Percentiles rank a stretch among this genome's conserved stretches.
phyloP scores from a whole-genome alignment of 2,329 filamentous ascomycete species.

The Amylocarpus encephaloides region DNA sequence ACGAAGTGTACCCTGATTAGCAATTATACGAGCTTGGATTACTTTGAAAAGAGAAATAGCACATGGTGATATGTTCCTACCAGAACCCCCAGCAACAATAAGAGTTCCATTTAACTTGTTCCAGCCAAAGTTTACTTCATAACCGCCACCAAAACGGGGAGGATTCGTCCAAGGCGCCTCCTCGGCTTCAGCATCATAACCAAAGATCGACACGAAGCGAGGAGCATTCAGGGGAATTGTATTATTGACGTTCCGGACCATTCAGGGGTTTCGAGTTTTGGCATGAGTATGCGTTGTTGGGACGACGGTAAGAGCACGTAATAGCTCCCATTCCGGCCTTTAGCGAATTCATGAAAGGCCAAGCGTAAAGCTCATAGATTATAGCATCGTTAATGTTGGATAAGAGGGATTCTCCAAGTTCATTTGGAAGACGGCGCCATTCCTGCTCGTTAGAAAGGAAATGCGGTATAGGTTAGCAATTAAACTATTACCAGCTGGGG shows the following conservation, averaged over 20 bases:
- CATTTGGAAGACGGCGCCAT: conserved; percentile 33
- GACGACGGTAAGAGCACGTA: conserved; percentile 70
- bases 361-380: conserved; percentile 59
- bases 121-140: conserved; percentile 39
- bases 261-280: conserved; percentile 41
- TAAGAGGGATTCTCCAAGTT: conserved; percentile 46
- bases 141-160: neutral
- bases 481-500: neutral
- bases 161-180: conserved; percentile 1
- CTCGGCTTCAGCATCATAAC: conserved; percentile 48
- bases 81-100: neutral
- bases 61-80: neutral
- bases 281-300: conserved; percentile 38
- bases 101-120: conserved; percentile 4
- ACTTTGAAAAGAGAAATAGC: conserved; percentile 1
- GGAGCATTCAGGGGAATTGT: too few species aligned
- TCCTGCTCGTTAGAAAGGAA: conserved; percentile 59
- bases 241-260: conserved; percentile 25
- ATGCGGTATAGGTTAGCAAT: conserved; percentile 36
- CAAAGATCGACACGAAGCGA: too few species aligned
- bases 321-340: conserved; percentile 67
- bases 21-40: conserved; percentile 1
- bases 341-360: conserved; percentile 53
- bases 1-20: neutral
- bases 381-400: conserved; percentile 60